These are phyloP conservation scores for sorghum (Sorghum bicolor) DNA, from an alignment of 176 grass and related monocot species.

Conservation along the genomic window DNA sequence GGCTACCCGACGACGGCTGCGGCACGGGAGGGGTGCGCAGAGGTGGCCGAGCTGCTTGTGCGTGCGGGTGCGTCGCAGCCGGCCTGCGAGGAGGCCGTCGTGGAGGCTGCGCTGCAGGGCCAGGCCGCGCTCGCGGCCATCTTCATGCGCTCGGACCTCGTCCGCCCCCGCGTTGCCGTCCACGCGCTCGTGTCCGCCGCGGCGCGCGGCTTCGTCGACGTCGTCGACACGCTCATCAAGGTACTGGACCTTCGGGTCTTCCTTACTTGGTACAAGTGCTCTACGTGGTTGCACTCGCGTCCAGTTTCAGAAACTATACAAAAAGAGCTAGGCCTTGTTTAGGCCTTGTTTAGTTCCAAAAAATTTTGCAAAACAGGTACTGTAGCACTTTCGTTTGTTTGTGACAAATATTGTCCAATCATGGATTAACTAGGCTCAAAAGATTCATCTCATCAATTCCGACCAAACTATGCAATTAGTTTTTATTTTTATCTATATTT, in stretches of 20 bases:
- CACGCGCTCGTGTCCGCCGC: slow-evolving; percentile 82
- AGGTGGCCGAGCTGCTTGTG: slow-evolving; percentile 75
- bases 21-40: slow-evolving; percentile 63
- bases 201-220: slow-evolving; percentile 68
- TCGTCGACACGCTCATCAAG: slow-evolving; percentile 77
- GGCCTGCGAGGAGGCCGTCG: slow-evolving; percentile 92
- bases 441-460: too few species aligned
- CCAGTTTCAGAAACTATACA: too few species aligned
- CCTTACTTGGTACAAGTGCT: neutral
- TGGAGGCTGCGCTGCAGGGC: slow-evolving; percentile 78
- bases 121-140: slow-evolving; percentile 60
- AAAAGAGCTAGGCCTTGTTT: too few species aligned
- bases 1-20: slow-evolving; percentile 81
- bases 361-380: too few species aligned
- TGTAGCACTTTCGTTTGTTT: too few species aligned
- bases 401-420: too few species aligned
- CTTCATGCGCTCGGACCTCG: slow-evolving; percentile 81
- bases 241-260: slow-evolving; percentile 2
- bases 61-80: slow-evolving; percentile 80
- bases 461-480: too few species aligned
- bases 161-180: slow-evolving; percentile 62
- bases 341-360: too few species aligned
- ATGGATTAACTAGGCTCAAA: too few species aligned
- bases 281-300: neutral
- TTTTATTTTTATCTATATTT: too few species aligned